Evolutionary conservation across 805 yeast genomes (phyloP), one percentile per base, ranked within the genome.

Genomic region (Candida nemodendra): DNA sequence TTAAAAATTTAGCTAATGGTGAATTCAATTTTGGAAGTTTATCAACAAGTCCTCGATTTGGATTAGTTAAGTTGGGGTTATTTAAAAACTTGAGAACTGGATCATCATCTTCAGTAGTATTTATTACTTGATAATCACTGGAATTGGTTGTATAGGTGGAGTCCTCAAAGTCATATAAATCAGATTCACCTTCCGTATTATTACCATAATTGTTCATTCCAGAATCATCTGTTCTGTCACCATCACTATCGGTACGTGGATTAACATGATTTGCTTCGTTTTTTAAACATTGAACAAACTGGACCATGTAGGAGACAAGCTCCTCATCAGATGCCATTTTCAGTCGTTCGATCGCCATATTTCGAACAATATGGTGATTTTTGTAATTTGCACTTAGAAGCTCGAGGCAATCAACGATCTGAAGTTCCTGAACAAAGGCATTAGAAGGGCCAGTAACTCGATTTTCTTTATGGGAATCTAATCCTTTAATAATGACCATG

Each of bases 271-370:
- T 46, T 2, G 56, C 44, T 53, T 93, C 99, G 57, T 87, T 87
- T 51, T 86, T 83, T 25, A 91, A 74, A 0, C 96, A 95, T 54
- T 90, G 97, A 0, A 91, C 98, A 13, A 91, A 68, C 61, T 93
- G 99, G 38, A 91, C 71, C 46, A 93, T 65, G 53, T 87, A 93
- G 43, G 90, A 68, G 39, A 85, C 82, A 12, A 93, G 59, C 46
- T 91, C 96, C 9, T 76, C 81, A 50, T 87, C 93, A 24, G 78
- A 74, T 0, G 96, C 96, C 42, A 79, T 71, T 38, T 78, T 75
- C 32, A 91, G 65, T 41, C 97, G 65, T 47, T 86, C 85, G 1
- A 91, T 95, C 1, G 99, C 99, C 68, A 86, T 85, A 5, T 85
- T 77, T 32, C 97, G 68, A 11, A 91, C 87, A 6, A 80, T 76